Conservation (phyloP, 2,329 filamentous ascomycete genomes). For the Coccinonectria pachysandricola region DNA sequence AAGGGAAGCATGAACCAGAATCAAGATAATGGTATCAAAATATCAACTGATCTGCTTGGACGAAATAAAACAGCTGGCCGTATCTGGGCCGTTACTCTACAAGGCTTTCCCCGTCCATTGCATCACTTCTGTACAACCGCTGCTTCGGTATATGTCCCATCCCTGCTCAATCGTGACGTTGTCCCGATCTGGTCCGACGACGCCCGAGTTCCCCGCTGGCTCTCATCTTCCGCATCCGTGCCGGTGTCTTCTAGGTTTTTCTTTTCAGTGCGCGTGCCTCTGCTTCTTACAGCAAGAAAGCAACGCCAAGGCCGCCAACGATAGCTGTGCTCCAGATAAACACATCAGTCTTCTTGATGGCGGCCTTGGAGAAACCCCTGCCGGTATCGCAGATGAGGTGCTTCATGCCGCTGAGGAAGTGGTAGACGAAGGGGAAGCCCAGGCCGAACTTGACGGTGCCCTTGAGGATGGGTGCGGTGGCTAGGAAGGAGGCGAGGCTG, state of each 20-base stretch:
- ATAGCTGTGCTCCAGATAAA: conserved; percentile 39
- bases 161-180: no score
- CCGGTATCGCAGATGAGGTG: conserved; percentile 44
- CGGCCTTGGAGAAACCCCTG: conserved; percentile 38
- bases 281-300: conserved; percentile 34
- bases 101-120: no score
- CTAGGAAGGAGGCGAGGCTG: conserved; percentile 50
- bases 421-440: conserved; percentile 51
- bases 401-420: conserved; percentile 44
- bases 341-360: conserved; percentile 36
- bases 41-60: no score
- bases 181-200: no score
- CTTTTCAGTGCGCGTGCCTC: no score
- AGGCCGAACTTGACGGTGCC: conserved; percentile 44
- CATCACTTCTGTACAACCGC: no score
- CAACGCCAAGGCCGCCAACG: conserved; percentile 32
- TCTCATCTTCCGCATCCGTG: conserved; percentile 9
- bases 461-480: conserved; percentile 49
- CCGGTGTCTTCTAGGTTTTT: conserved; percentile 2
- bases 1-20: no score
- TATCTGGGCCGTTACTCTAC: no score
- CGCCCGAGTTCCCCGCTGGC: no score
- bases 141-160: no score
- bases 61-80: no score
- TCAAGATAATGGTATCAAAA: no score